Conservation (phyloP, 2,329 filamentous ascomycete species). For the Penicillium polonicum region DNA sequence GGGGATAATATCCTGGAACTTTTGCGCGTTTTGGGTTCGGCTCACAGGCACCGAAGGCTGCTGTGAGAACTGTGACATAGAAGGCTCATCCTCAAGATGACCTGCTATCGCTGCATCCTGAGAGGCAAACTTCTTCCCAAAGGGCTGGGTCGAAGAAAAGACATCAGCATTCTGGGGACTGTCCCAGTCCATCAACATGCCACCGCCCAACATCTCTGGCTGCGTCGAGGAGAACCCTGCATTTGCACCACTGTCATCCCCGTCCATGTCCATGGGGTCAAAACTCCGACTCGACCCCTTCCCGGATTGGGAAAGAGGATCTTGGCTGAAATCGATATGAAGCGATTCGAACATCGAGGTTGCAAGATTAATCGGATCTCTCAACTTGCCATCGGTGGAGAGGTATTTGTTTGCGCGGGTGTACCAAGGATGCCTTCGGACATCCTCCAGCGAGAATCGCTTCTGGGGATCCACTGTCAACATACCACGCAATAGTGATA, state of each 20-base stretch:
- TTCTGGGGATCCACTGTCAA: slow-evolving; percentile 73
- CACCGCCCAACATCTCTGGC: slow-evolving; percentile 72
- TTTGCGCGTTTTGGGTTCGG: slow-evolving; percentile 83
- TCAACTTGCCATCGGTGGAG: slow-evolving; percentile 68
- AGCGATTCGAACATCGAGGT: slow-evolving; percentile 92
- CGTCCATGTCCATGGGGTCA: slow-evolving; percentile 71
- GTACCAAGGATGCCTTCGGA: slow-evolving; percentile 93
- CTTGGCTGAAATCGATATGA: slow-evolving; percentile 78
- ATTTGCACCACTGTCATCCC: slow-evolving; percentile 37
- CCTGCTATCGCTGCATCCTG: slow-evolving; percentile 53
- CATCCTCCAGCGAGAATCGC: slow-evolving; percentile 81
- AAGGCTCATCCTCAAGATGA: slow-evolving; percentile 79
- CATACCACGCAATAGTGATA: slow-evolving; percentile 89
- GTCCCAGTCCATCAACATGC: slow-evolving; percentile 85
- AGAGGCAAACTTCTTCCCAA: slow-evolving; percentile 34
- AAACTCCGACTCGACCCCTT: slow-evolving; percentile 37
- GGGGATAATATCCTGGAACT: slow-evolving; percentile 88
- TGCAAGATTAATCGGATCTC: slow-evolving; percentile 80
- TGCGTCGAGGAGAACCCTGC: slow-evolving; percentile 74
- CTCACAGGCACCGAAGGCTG: slow-evolving; percentile 75
- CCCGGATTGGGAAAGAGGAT: slow-evolving; percentile 54
- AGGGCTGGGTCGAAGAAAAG: slow-evolving; percentile 50
- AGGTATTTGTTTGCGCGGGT: slow-evolving; percentile 78
- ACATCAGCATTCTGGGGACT: slow-evolving; percentile 59
- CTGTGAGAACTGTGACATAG: slow-evolving; percentile 77